A percentile compares a stretch with the other conserved stretches of the same genome.
These are phyloP conservation scores for Cercospora zeae-maydis DNA, from an alignment of 2,329 filamentous ascomycete genomes.

Conservation along the genomic window DNA sequence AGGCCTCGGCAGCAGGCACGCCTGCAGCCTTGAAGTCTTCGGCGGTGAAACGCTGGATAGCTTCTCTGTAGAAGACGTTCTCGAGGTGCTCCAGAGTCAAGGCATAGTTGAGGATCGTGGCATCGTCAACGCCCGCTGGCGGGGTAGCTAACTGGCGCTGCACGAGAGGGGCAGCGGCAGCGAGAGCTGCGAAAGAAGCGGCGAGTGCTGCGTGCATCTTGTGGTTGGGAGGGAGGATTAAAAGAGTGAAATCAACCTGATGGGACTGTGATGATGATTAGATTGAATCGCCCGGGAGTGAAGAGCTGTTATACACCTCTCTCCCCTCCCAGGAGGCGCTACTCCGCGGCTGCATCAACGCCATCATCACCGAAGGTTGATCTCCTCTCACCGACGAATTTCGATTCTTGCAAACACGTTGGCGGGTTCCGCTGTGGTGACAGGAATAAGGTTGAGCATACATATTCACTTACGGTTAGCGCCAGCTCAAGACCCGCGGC, in stretches of 20 bases:
- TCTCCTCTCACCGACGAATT: not conserved
- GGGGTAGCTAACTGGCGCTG: conserved; percentile 18
- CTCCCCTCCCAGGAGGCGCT: not conserved
- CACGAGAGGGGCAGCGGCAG: conserved; percentile 22
- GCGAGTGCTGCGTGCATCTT: conserved; percentile 24
- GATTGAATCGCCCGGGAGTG: not conserved
- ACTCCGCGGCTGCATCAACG: not conserved
- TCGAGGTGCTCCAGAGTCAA: conserved; percentile 51
- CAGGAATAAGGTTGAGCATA: conserved; percentile 16
- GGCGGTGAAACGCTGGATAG: conserved; percentile 54
- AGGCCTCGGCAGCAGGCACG: conserved; percentile 37
- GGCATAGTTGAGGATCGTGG: conserved; percentile 43
- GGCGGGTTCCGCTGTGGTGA: not conserved
- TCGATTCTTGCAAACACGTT: not conserved
- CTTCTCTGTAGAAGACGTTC: conserved; percentile 60
- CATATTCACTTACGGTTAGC: conserved; percentile 4
- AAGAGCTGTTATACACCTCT: not conserved
- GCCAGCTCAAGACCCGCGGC: not conserved
- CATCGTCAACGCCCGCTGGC: conserved; percentile 14
- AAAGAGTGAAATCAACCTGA: not conserved
- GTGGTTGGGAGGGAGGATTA: not conserved
- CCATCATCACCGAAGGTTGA: conserved; percentile 1
- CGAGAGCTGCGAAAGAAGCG: conserved; percentile 21
- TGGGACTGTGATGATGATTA: not conserved
- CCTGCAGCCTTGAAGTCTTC: conserved; percentile 54